A percentile compares a stretch with the other conserved stretches of the same genome.
Evolutionary conservation across 306 rosid species (phyloP).

Genomic region (Abrus pulchellus): DNA sequence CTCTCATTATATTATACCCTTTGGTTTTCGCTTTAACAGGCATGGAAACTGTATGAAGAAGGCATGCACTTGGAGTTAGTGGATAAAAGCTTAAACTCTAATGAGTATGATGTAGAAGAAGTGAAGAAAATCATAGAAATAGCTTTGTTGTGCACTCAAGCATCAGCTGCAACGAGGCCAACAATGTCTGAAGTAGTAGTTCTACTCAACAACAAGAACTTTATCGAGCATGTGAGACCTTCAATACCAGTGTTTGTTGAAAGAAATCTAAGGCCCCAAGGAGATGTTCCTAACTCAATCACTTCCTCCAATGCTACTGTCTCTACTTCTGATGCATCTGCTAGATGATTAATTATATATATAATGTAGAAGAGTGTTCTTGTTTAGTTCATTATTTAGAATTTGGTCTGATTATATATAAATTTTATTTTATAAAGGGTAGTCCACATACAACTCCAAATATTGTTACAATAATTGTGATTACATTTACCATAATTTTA

Average conservation of each 20-base stretch:
- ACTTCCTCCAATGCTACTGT: slow-evolving; percentile 63
- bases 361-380: too few relatives aligned
- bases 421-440: too few relatives aligned
- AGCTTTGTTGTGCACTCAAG: slow-evolving; percentile 65
- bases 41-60: slow-evolving; percentile 65
- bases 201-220: slow-evolving; percentile 56
- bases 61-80: slow-evolving; percentile 53
- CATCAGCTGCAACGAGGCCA: slow-evolving; percentile 63
- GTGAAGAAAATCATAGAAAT: slow-evolving; percentile 58
- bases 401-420: too few relatives aligned
- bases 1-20: too few relatives aligned
- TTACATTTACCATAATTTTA: too few relatives aligned
- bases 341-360: slow-evolving; percentile 44
- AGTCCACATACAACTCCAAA: too few relatives aligned
- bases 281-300: slow-evolving; percentile 47
- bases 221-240: slow-evolving; percentile 43
- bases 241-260: slow-evolving; percentile 64
- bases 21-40: slow-evolving; percentile 44
- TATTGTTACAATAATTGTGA: too few relatives aligned
- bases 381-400: too few relatives aligned
- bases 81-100: slow-evolving; percentile 53
- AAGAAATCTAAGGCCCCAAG: slow-evolving; percentile 30
- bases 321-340: slow-evolving; percentile 56
- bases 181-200: slow-evolving; percentile 66
- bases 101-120: slow-evolving; percentile 57